Evolutionary conservation across 306 rosid genomes (phyloP).

Genomic region (Glycine soja): DNA sequence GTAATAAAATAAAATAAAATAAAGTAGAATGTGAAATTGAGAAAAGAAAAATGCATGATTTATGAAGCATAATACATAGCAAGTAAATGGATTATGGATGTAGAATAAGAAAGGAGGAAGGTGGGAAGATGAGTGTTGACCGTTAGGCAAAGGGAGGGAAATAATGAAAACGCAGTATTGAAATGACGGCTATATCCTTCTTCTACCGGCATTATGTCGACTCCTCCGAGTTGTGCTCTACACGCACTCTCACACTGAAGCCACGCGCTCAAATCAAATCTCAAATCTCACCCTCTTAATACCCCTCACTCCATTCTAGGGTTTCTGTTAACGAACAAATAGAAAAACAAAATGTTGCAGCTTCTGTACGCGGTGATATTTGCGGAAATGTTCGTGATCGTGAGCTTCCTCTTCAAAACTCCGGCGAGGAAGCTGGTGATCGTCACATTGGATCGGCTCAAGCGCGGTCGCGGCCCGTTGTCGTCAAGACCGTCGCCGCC

Average conservation of each 20-base stretch:
- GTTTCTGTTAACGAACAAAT: neutral
- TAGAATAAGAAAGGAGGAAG: neutral
- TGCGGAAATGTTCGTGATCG: conserved; percentile 60
- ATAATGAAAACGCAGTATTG: neutral
- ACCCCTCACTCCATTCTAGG: conserved; percentile 11
- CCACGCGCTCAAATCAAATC: conserved; percentile 43
- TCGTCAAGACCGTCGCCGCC: conserved; percentile 64
- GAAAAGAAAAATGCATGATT: too few relatives aligned
- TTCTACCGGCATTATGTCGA: conserved; percentile 42
- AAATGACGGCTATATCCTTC: conserved; percentile 1
- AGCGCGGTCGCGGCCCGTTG: conserved; percentile 80
- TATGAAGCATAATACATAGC: too few relatives aligned
- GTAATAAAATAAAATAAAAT: too few relatives aligned
- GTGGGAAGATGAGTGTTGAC: conserved; percentile 4
- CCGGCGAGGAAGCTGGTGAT: conserved; percentile 78
- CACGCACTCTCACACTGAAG: conserved; percentile 11
- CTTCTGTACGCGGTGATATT: conserved; percentile 60
- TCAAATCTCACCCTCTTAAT: conserved; percentile 7
- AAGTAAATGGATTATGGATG: neutral
- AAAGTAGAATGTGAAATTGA: too few relatives aligned
- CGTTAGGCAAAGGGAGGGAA: conserved; percentile 20
- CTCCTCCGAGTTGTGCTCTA: neutral
- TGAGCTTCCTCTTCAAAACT: conserved; percentile 64
- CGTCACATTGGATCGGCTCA: conserved; percentile 63
- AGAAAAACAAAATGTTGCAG: conserved; percentile 58